Percentiles rank a stretch among this genome's conserved stretches.
phyloP scores from a whole-genome alignment of 306 rosid species.

The Luffa aegyptiaca region DNA sequence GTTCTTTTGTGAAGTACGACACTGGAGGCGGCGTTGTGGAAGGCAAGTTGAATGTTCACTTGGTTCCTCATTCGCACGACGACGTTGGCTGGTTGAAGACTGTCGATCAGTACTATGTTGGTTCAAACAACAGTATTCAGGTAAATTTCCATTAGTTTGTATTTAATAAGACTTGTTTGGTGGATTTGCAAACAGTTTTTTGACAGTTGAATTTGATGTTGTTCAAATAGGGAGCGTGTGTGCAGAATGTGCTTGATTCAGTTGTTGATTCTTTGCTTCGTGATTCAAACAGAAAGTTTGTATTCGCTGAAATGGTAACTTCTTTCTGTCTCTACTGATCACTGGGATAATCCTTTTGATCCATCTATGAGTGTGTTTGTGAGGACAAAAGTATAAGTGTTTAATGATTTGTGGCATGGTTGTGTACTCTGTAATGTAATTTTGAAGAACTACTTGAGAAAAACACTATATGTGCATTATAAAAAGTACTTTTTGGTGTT shows the following conservation, averaged over 20 bases:
- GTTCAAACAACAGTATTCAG: slow-evolving; percentile 73
- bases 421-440: not conserved
- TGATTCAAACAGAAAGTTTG: slow-evolving; percentile 73
- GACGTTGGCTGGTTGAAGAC: slow-evolving; percentile 96
- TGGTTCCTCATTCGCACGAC: slow-evolving; percentile 76
- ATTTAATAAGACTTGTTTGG: not conserved
- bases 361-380: not conserved
- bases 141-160: slow-evolving; percentile 6
- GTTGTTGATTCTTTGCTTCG: slow-evolving; percentile 58
- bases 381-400: not conserved
- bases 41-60: slow-evolving; percentile 76
- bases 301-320: slow-evolving; percentile 72
- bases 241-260: slow-evolving; percentile 73
- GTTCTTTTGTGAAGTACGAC: slow-evolving; percentile 37
- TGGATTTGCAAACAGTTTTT: not conserved
- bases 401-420: not conserved
- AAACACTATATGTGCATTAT: not conserved
- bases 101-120: slow-evolving; percentile 79
- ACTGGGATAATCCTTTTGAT: not conserved
- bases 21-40: slow-evolving; percentile 38
- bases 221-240: slow-evolving; percentile 55
- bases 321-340: not conserved
- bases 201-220: not conserved
- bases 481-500: not conserved
- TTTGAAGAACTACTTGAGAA: not conserved